Conservation (phyloP, 2,329 filamentous ascomycete genomes). For the Diaporthe eres region DNA sequence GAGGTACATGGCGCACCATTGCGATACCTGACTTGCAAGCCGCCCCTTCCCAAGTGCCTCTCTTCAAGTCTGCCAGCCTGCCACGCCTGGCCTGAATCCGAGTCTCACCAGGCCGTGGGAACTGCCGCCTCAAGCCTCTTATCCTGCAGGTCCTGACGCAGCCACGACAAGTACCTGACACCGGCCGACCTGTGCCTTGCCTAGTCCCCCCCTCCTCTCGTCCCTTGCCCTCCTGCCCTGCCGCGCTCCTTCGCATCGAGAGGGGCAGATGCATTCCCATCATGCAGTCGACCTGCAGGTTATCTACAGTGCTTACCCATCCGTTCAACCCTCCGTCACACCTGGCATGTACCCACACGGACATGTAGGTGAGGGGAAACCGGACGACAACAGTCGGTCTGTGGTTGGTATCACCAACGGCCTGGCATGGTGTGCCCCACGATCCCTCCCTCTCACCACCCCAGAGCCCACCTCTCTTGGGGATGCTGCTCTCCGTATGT, state of each 20-base stretch:
- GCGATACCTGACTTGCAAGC: slow-evolving; percentile 3
- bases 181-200: neutral
- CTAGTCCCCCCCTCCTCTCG: neutral
- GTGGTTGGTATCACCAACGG: slow-evolving; percentile 18
- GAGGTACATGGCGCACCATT: slow-evolving; percentile 7
- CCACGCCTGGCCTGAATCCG: neutral
- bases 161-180: slow-evolving; percentile 25
- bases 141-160: slow-evolving; percentile 26
- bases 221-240: slow-evolving; percentile 4
- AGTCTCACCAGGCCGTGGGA: slow-evolving; percentile 27
- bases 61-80: neutral
- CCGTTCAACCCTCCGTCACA: slow-evolving; percentile 14
- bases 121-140: slow-evolving; percentile 24
- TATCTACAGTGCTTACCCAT: slow-evolving; percentile 29
- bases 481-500: neutral
- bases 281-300: slow-evolving; percentile 26
- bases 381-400: slow-evolving; percentile 30
- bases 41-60: neutral
- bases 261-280: slow-evolving; percentile 31
- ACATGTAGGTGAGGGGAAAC: slow-evolving; percentile 29
- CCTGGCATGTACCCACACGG: slow-evolving; percentile 18
- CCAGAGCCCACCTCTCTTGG: neutral
- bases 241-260: neutral
- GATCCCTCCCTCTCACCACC: neutral
- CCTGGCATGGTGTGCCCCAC: slow-evolving; percentile 13